These are phyloP conservation scores for Rhytidiadelphus loreus DNA, from an alignment of 225 moss, liverwort and hornwort species.

Conservation along the genomic window DNA sequence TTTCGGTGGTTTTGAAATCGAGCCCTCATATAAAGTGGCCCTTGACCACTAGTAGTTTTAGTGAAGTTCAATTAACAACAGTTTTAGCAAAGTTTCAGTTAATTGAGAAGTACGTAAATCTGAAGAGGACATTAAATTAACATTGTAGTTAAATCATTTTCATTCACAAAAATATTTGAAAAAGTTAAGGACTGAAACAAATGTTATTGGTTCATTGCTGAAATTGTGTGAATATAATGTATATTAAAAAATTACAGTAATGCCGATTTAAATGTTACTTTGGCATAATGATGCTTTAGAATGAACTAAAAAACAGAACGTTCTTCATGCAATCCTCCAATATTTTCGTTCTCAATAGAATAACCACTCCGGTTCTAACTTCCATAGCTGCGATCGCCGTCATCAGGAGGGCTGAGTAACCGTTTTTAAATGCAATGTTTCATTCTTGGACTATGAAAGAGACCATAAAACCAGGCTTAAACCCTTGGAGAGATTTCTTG, in stretches of 20 bases:
- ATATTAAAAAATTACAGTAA: neutral
- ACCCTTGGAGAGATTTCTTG: neutral
- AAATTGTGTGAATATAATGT: neutral
- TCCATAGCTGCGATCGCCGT: no score
- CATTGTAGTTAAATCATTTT: neutral
- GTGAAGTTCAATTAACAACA: neutral
- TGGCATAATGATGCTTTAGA: neutral
- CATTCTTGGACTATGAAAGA: neutral
- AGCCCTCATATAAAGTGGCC: neutral
- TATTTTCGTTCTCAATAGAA: neutral
- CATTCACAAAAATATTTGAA: no score
- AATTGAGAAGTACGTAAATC: neutral
- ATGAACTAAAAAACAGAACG: neutral
- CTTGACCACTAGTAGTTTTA: neutral
- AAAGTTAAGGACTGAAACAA: neutral
- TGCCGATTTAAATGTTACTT: neutral
- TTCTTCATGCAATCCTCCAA: neutral
- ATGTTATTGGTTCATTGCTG: neutral
- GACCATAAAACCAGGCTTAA: neutral
- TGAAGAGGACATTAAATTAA: neutral
- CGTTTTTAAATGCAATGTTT: neutral
- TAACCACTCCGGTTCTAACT: neutral
- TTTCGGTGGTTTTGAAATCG: neutral
- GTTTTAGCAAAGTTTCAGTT: neutral
- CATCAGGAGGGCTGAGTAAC: neutral